Base-by-base conservation (phyloP, 306 rosid species). In the Quercus glauca region DNA sequence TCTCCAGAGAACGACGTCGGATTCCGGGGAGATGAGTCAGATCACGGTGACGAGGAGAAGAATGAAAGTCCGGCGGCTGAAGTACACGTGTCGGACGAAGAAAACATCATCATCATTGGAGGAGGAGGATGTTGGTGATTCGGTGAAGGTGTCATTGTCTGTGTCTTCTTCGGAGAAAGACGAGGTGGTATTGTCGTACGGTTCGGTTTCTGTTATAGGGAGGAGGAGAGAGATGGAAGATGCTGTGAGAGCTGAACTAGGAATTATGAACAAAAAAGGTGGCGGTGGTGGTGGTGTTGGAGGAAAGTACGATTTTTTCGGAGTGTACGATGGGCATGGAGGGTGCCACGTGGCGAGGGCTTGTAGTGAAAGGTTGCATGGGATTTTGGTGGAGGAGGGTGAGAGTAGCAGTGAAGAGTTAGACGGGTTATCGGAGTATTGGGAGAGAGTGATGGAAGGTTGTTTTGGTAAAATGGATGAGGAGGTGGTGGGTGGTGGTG, bases 201-300 rank as follows among this genome's bases (percentile, higher is more conserved):
- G 99, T 18, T 83, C 75, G n/a, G 87, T 80, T 9, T 92, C 99
- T 61, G 71, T 80, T 71, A 89, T 85, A 26, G 99, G 99, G 21
- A 74, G 80, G 61, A 90, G 99, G 87, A 92, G 70, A 75, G 99
- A 88, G 73, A 94, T 91, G 99, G 99, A 94, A 73, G 99, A 94
- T 49, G 85, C 89, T 10, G 97, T 89, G 87, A 92, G 92, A 26
- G 82, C 78, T 28, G 94, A 92, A 88, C 28, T 90, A 45, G 93
- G 88, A 69, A 80, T 91, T 31, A 83, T 51, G 52, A 69, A 2
- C n/a, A 83, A 75, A 76, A 79, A 70, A 3, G 72, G 23, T 3
- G 78, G 73, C 3, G 72, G 45, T 37, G 10, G 43, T 1, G 41
- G 9, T 35, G 41, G 41, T 35, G 41, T 35, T 35, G 41, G 41